phyloP scores from a whole-genome alignment of 768 basidiomycete species.

The Boletus fagicola region DNA sequence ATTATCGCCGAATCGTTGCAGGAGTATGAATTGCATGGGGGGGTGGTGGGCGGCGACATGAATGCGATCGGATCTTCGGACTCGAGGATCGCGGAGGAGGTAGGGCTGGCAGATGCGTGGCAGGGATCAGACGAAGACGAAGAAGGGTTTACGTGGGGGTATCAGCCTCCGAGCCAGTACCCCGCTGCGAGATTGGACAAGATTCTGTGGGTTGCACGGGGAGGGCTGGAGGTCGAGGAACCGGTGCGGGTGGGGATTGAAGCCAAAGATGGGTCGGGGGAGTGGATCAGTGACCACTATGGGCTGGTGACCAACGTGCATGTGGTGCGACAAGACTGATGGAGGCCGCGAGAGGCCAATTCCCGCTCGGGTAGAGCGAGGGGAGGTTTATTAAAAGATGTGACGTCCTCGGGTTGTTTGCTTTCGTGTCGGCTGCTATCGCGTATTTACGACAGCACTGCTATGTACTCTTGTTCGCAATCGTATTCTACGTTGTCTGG shows the following conservation, averaged over 20 bases:
- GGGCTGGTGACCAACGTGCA: constrained; percentile 49
- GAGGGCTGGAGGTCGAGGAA: constrained; percentile 50
- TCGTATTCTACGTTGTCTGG: not conserved
- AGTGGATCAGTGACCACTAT: constrained; percentile 69
- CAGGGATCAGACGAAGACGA: constrained; percentile 42
- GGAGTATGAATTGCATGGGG: constrained; percentile 48
- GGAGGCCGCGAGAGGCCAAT: not conserved
- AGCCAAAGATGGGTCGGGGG: constrained; percentile 40
- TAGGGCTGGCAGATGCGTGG: constrained; percentile 64
- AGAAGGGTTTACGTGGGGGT: constrained; percentile 66
- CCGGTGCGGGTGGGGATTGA: constrained; percentile 58
- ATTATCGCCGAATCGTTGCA: constrained; percentile 51
- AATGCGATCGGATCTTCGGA: constrained; percentile 58
- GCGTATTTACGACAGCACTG: constrained; percentile 8
- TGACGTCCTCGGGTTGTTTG: not conserved
- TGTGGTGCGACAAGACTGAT: constrained; percentile 23
- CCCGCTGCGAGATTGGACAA: constrained; percentile 64
- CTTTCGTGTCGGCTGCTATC: not conserved
- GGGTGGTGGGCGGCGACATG: constrained; percentile 71
- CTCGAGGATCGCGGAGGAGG: constrained; percentile 37
- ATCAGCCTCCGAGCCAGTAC: constrained; percentile 47
- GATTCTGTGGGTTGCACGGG: constrained; percentile 53
- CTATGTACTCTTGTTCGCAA: not conserved
- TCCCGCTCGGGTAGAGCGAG: not conserved
- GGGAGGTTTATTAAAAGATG: constrained; percentile 4